Percentiles rank a stretch among this genome's conserved stretches.
Evolutionary conservation across 345 rosid species (phyloP).

Genomic region (Populus simonii): DNA sequence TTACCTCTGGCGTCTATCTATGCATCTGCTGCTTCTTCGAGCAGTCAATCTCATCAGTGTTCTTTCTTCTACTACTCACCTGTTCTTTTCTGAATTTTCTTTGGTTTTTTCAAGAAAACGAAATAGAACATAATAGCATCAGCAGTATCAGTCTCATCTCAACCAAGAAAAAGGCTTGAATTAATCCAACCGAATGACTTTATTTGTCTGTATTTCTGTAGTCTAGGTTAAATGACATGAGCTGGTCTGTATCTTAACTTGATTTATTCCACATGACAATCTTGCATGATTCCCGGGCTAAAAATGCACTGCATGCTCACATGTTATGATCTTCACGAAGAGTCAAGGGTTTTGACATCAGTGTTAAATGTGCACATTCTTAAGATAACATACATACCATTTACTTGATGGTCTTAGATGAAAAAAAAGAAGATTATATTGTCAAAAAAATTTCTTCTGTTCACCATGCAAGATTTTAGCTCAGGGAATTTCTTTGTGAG

Average conservation of each 20-base stretch:
- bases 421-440: background rate
- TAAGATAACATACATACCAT: background rate
- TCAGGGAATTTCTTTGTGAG: no score
- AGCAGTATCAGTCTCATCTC: background rate
- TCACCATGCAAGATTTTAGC: no score
- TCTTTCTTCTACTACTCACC: background rate
- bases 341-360: background rate
- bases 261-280: background rate
- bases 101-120: background rate
- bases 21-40: background rate
- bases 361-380: background rate
- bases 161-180: no score
- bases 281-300: no score
- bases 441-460: background rate
- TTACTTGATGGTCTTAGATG: no score
- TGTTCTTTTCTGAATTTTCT: background rate
- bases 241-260: background rate
- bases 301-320: background rate
- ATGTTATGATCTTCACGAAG: background rate
- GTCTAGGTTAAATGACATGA: background rate
- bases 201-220: background rate
- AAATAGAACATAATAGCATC: background rate
- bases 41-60: background rate
- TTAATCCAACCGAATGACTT: background rate
- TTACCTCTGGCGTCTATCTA: background rate